Base-by-base conservation (phyloP, 371 early-diverging fungal species). In the Syncephalastrum contaminatum region DNA sequence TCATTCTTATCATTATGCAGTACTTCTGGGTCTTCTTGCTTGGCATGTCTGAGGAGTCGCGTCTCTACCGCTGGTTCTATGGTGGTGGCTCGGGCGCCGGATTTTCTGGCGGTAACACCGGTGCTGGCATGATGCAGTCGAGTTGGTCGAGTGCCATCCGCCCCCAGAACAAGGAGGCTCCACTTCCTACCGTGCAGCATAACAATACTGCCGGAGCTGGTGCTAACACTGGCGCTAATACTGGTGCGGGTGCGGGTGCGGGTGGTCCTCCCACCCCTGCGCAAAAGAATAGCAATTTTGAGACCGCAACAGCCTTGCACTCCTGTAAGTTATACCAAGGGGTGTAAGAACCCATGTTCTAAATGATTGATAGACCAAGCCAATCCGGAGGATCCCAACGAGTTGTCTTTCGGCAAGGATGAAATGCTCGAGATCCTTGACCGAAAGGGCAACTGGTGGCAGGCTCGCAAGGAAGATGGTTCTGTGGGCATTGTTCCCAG, bases 401-500 rank as follows among this genome's bases (percentile, higher is more conserved):
- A 97, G 70, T 69, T 97, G 7, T 87, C 89, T 3, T 94, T 96
- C 67, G 61, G 63, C n/a, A 95, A 95, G 81, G 90, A 88, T 60
- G 95, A 96, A 51, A 54, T 82, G 1, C 69, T 97, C 64, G 92
- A 92, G 24, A 86, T 97, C 56, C 64, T 91, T 25, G 94, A 95
- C 69, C 90, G 84, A 64, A 86, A 89, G 71, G 97, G 97, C 67
- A 93, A 94, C 62, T 97, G 97, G 97, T 97, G 97, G 97, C 89
- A 92, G 70, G 96, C 91, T 41, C 84, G 86, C 56, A 88, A 88
- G 56, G 69, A 73, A 43, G 89, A 94, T 62, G 95, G 95, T 16
- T 64, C 81, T 8, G 69, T 84, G 14, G 97, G 97, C 56, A 95
- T 97, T 74, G 95, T 89, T 15, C 97, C 97, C 48, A 88, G 89